Conservation (phyloP, 1,284 basidiomycete genomes). For the Trametes pubescens region DNA sequence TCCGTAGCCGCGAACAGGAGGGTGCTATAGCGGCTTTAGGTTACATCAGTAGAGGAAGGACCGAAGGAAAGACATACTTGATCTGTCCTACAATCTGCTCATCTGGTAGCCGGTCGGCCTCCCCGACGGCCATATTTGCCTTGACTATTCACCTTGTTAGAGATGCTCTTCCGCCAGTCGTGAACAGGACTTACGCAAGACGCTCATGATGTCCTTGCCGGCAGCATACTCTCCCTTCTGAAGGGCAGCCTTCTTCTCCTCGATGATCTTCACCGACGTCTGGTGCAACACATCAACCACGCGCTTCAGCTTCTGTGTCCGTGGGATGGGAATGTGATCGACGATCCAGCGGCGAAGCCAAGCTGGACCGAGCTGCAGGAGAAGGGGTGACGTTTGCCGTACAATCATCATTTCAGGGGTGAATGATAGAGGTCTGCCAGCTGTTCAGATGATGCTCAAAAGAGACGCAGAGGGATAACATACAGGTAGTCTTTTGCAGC, state of each 20-base stretch:
- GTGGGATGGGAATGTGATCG: conserved; percentile 27
- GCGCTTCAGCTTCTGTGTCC: conserved; percentile 28
- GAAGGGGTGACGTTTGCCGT: conserved; percentile 26
- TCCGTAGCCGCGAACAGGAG: conserved; percentile 43
- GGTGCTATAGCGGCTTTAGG: conserved; percentile 23
- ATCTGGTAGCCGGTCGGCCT: conserved; percentile 25
- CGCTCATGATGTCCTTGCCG: conserved; percentile 45
- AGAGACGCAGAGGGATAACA: neutral
- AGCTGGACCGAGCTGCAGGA: conserved; percentile 26
- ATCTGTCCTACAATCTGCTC: conserved; percentile 36
- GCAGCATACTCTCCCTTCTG: conserved; percentile 33
- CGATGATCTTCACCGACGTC: conserved; percentile 29
- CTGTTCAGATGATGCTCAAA: neutral
- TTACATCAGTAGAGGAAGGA: neutral
- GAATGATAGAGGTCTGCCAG: conserved; percentile 28
- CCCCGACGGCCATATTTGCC: conserved; percentile 26
- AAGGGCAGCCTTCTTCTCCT: conserved; percentile 35
- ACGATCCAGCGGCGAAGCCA: conserved; percentile 29
- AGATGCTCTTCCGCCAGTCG: neutral
- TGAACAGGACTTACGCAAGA: conserved; percentile 38
- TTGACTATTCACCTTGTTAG: conserved; percentile 14
- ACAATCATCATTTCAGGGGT: conserved; percentile 30
- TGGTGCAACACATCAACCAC: conserved; percentile 31
- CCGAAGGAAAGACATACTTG: conserved; percentile 14
- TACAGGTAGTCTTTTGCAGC: conserved; percentile 42